Evolutionary conservation across 2,329 filamentous ascomycete genomes (phyloP).

Genomic region (Trichoderma atroviride): DNA sequence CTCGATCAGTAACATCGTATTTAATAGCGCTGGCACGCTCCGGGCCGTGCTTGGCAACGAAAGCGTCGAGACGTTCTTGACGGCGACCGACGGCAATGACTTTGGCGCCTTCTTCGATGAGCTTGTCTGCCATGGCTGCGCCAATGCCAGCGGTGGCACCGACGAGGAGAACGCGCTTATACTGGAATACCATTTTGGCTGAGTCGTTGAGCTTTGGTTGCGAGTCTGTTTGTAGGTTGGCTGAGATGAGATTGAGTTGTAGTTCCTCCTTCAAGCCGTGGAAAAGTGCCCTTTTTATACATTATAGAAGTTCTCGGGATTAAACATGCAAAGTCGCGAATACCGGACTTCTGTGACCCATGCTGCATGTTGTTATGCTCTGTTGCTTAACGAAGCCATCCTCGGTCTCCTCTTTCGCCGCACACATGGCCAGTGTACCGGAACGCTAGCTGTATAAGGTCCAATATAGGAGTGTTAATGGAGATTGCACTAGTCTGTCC

Average conservation of each 20-base stretch:
- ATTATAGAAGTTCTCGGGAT: background rate
- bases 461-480: background rate
- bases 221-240: background rate
- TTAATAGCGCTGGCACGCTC: conserved; percentile 43
- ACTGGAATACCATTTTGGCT: conserved; percentile 53
- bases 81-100: conserved; percentile 53
- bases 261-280: background rate
- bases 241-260: background rate
- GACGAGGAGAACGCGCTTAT: conserved; percentile 58
- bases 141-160: conserved; percentile 34
- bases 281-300: background rate
- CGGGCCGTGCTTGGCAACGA: conserved; percentile 48
- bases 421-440: background rate
- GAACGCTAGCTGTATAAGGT: background rate
- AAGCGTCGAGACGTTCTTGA: conserved; percentile 51
- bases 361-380: too few relatives aligned
- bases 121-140: conserved; percentile 38
- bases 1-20: conserved; percentile 49
- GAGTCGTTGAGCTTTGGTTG: background rate
- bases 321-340: background rate
- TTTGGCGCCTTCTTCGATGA: conserved; percentile 46
- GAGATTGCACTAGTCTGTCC: background rate
- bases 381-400: background rate
- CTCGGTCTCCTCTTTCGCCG: background rate
- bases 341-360: background rate